A percentile compares a stretch with the other conserved stretches of the same genome.
Evolutionary conservation across 1,284 basidiomycete species (phyloP).

Genomic region (Puccinia horiana): DNA sequence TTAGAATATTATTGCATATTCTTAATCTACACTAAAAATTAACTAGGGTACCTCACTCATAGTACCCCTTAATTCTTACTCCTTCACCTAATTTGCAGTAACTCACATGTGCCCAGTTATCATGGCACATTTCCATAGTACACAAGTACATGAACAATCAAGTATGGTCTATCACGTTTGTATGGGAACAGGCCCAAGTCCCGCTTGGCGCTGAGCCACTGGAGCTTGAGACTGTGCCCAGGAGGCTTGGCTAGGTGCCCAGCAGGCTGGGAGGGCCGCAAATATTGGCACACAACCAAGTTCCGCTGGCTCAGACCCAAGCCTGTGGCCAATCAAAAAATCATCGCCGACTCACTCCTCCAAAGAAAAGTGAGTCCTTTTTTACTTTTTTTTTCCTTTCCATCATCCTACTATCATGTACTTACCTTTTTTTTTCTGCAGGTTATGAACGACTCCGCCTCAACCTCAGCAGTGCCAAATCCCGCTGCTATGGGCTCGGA

Average conservation of each 20-base stretch:
- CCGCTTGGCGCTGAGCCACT: conserved; percentile 1
- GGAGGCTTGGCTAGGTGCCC: not conserved
- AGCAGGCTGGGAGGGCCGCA: not conserved
- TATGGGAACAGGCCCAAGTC: conserved; percentile 12
- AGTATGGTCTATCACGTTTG: not conserved
- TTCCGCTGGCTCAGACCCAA: not conserved
- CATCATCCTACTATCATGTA: not conserved
- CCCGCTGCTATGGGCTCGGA: not conserved
- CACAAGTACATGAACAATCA: no score
- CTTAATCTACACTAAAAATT: no score
- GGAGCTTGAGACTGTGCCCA: conserved; percentile 5
- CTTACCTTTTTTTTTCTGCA: not conserved
- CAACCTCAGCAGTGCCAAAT: not conserved
- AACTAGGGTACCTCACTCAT: no score
- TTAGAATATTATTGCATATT: no score
- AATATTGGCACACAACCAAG: conserved; percentile 8
- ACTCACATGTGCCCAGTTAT: no score
- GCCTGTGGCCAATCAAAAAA: not conserved
- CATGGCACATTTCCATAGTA: no score
- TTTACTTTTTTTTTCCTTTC: not conserved
- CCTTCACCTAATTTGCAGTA: no score
- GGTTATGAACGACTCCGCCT: not conserved
- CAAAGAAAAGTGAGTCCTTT: not conserved
- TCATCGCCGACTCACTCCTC: not conserved
- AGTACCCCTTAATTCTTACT: no score